These are phyloP conservation scores for Andrographis paniculata DNA, from an alignment of 305 asterid genomes.

Conservation along the genomic window DNA sequence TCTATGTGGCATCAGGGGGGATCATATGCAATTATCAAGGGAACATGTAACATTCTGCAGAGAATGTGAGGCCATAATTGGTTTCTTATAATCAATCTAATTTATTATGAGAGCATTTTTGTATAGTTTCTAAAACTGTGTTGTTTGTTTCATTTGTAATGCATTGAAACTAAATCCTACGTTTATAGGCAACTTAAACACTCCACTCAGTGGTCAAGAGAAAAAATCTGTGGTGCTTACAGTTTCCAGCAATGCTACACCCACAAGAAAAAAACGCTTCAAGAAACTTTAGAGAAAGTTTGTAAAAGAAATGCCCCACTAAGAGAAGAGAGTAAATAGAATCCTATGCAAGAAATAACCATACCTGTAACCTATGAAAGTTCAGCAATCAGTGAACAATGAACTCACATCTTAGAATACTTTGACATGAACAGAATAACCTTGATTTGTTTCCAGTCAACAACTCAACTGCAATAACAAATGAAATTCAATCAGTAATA, in stretches of 20 bases:
- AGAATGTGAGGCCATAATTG: no score
- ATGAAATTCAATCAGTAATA: no score
- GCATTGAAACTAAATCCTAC: not conserved
- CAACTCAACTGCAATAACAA: no score
- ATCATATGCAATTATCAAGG: no score
- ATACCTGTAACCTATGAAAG: constrained; percentile 11
- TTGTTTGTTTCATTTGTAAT: constrained; percentile 6
- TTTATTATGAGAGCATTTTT: not conserved
- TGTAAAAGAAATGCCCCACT: not conserved
- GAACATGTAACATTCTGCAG: no score
- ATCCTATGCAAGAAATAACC: constrained; percentile 10
- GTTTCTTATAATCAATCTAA: not conserved
- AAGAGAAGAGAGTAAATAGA: no score
- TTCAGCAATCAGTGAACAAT: no score
- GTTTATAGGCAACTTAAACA: not conserved
- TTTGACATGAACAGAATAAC: not conserved
- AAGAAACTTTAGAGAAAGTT: not conserved
- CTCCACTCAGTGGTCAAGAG: not conserved
- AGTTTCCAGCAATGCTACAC: not conserved
- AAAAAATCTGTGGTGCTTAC: not conserved
- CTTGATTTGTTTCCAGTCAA: not conserved
- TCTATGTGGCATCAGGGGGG: no score
- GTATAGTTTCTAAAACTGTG: not conserved
- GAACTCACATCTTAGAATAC: constrained; percentile 21
- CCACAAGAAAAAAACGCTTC: not conserved